Evolutionary conservation across 2,329 filamentous ascomycete species (phyloP), one percentile per base, ranked within the genome.

Genomic region (Aspergillus ochraceus): DNA sequence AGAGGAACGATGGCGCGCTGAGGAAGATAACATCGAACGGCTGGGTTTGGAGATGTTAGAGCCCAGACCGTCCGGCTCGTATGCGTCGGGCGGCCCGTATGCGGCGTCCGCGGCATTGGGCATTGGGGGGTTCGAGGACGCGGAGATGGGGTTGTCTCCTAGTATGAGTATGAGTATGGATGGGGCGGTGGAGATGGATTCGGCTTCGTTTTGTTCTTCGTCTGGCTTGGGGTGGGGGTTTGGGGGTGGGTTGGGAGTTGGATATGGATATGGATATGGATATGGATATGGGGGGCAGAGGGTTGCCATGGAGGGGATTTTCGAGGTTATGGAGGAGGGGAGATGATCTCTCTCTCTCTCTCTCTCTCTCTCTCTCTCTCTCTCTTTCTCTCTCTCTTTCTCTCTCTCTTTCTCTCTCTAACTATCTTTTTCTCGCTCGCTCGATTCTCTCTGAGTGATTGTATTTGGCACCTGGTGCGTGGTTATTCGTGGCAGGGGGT

Each of bases 231-330:
- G 36, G 5, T 3, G 2, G 36, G 6, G 11, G 3, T 39, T 14
- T 6, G 14, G 36, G 36, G 14, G 11, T 14, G 17, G 17, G 36
- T 42, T 42, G 36, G 36, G 36, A 42, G 14, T 12, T 8, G 36
- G 36, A 5, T 24, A 24, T 24, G 24, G 24, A n/a, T n/a, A n/a
- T n/a, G n/a, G n/a, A n/a, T n/a, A n/a, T n/a, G n/a, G n/a, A n/a
- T n/a, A n/a, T 8, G 36, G 36, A 5, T 24, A 24, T 24, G 24
- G 24, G 24, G 24, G 24, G 4, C 24, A 76, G 19, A 66, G 71
- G 19, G 77, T 76, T 62, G 77, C 80, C 24, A 76, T 81, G 74
- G 78, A 78, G 17, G 79, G 79, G 9, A 81, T 81, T 36, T 77
- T 79, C 58, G 79, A 80, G 67, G 77, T 80, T 32, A 76, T 81